Percentiles rank a stretch among this genome's conserved stretches.
These are phyloP conservation scores for Tuber borchii DNA, from an alignment of 495 filamentous ascomycete genomes.

Conservation along the genomic window DNA sequence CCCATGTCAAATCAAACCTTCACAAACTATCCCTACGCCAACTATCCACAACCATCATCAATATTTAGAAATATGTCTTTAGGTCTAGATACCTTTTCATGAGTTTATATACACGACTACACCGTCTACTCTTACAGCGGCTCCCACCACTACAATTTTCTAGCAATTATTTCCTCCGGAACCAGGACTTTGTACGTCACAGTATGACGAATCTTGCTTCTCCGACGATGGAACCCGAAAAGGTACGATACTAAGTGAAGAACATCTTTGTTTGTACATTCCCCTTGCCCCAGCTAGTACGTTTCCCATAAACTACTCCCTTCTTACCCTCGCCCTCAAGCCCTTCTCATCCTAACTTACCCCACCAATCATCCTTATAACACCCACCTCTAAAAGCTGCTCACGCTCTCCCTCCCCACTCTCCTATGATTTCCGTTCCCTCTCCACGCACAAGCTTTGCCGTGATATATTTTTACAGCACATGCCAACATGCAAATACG, in stretches of 20 bases:
- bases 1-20: neutral
- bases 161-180: neutral
- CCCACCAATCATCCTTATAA: neutral
- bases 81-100: neutral
- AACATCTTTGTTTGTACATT: neutral
- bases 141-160: neutral
- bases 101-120: neutral
- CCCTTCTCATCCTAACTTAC: neutral
- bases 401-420: neutral
- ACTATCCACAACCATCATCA: neutral
- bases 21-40: neutral
- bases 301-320: neutral
- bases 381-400: neutral
- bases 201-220: constrained; percentile 4
- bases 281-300: neutral
- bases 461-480: neutral
- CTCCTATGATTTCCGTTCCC: neutral
- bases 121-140: neutral
- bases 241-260: neutral
- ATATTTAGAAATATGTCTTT: neutral
- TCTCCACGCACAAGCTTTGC: neutral
- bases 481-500: constrained; percentile 3
- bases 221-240: neutral
- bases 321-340: neutral
- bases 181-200: neutral